Percentiles rank a stretch among this genome's conserved stretches.
phyloP scores from a whole-genome alignment of 2,329 filamentous ascomycete genomes.

The Cladosporium sp. region DNA sequence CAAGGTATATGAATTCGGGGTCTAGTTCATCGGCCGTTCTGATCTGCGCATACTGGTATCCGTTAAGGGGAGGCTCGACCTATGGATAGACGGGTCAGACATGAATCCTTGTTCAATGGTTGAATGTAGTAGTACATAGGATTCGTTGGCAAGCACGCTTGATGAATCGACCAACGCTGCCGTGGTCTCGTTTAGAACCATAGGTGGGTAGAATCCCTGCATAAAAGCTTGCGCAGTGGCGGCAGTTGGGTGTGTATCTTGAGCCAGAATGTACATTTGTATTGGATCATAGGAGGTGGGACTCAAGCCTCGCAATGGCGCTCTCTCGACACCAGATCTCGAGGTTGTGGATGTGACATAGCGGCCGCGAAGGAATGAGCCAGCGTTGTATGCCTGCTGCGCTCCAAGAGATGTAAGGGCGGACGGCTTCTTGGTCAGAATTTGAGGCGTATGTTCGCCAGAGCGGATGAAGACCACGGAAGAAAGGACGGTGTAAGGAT shows the following conservation, averaged over 20 bases:
- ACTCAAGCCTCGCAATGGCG: conserved; percentile 43
- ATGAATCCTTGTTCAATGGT: not conserved
- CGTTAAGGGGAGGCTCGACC: conserved; percentile 47
- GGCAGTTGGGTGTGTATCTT: conserved; percentile 44
- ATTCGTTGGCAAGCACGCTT: conserved; percentile 47
- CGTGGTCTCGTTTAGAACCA: conserved; percentile 28
- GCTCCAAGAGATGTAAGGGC: conserved; percentile 53
- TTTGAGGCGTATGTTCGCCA: conserved; percentile 52
- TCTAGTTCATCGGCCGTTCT: conserved; percentile 42
- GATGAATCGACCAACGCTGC: conserved; percentile 32
- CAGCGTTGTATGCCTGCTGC: conserved; percentile 49
- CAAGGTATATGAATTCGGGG: conserved; percentile 48
- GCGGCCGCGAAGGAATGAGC: conserved; percentile 48
- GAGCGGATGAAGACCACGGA: conserved; percentile 52
- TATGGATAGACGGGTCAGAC: not conserved
- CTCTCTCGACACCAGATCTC: conserved; percentile 22
- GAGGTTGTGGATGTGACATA: conserved; percentile 41
- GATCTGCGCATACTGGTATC: conserved; percentile 56
- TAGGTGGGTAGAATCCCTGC: conserved; percentile 58
- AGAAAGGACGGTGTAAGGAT: conserved; percentile 38
- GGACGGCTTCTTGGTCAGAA: conserved; percentile 31
- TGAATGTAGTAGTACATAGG: conserved; percentile 16
- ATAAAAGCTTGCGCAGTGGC: conserved; percentile 58
- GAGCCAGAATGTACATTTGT: conserved; percentile 46
- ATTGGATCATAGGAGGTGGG: conserved; percentile 41